Percentiles rank a stretch among this genome's conserved stretches.
Evolutionary conservation across 305 asterid species (phyloP).

Genomic region (Caryopteris hybrid): DNA sequence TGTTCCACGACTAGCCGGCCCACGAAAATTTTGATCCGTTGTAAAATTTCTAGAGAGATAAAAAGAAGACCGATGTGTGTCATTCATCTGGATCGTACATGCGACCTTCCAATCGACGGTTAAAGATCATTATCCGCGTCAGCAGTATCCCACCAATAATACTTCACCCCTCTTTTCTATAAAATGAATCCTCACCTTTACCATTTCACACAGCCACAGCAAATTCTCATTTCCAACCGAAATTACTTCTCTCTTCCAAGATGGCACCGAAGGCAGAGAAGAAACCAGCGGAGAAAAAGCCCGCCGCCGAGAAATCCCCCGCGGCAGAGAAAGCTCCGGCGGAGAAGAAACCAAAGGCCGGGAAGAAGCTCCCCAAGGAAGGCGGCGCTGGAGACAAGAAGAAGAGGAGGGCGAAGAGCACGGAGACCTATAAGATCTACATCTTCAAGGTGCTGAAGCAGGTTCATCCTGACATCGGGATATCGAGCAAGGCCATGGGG

Average conservation of each 20-base stretch:
- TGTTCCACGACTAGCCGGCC: too few species aligned
- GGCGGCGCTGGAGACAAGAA: slow-evolving; percentile 52
- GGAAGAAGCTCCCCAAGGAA: too few species aligned
- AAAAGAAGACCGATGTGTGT: too few species aligned
- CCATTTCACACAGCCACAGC: not conserved
- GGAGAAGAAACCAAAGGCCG: too few species aligned
- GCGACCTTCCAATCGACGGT: slow-evolving; percentile 1
- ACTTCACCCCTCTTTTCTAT: slow-evolving; percentile 4
- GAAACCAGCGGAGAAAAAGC: too few species aligned
- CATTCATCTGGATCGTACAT: not conserved
- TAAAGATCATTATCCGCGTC: not conserved
- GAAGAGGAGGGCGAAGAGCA: slow-evolving; percentile 50
- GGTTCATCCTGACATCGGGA: slow-evolving; percentile 65
- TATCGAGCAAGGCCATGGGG: slow-evolving; percentile 81
- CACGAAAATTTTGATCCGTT: too few species aligned
- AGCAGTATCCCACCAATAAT: not conserved
- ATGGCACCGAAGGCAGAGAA: too few species aligned
- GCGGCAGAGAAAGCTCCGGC: too few species aligned
- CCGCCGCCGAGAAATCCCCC: too few species aligned
- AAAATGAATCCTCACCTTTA: not conserved
- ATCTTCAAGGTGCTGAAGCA: slow-evolving; percentile 78
- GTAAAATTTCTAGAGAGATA: too few species aligned
- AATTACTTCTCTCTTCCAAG: not conserved
- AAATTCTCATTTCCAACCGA: not conserved
- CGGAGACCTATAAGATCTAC: slow-evolving; percentile 78